phyloP scores from a whole-genome alignment of 1,284 basidiomycete species.

The Salmacisia buchloeana region DNA sequence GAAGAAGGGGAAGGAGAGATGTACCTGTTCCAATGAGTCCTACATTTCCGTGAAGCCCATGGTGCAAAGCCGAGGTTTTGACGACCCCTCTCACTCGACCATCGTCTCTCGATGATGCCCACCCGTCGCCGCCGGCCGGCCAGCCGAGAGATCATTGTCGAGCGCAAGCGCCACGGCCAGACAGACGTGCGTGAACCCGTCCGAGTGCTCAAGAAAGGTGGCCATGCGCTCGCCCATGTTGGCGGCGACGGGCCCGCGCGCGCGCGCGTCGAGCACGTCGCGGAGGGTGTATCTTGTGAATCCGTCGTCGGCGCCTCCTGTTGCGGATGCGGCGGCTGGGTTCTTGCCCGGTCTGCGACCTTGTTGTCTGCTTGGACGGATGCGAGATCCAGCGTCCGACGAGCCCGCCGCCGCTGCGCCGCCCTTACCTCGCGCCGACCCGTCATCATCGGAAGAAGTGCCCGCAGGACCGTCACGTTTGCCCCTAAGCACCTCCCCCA shows the following conservation, averaged over 20 bases:
- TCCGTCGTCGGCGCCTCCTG: conserved; percentile 8
- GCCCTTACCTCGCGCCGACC: neutral
- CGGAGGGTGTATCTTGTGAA: conserved; percentile 20
- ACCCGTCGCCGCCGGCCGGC: neutral
- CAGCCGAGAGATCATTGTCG: conserved; percentile 17
- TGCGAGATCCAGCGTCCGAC: neutral
- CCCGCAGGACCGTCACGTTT: neutral
- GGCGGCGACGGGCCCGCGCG: neutral
- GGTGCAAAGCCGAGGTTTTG: too few species aligned
- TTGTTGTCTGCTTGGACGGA: conserved; percentile 23
- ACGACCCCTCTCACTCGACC: too few species aligned
- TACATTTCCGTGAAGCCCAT: too few species aligned
- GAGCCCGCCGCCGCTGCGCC: neutral
- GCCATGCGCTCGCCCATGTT: conserved; percentile 18
- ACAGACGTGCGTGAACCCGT: conserved; percentile 38
- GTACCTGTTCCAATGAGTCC: too few species aligned
- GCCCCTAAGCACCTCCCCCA: neutral
- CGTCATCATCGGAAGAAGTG: neutral
- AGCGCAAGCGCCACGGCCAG: conserved; percentile 36
- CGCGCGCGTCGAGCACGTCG: conserved; percentile 24
- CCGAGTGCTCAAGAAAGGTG: conserved; percentile 31
- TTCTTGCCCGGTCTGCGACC: conserved; percentile 20
- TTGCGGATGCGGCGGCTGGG: conserved; percentile 16
- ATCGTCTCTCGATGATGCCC: too few species aligned
- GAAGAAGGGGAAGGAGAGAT: too few species aligned